Conservation (phyloP, 768 basidiomycete species). For the Tricholoma flavovirens region DNA sequence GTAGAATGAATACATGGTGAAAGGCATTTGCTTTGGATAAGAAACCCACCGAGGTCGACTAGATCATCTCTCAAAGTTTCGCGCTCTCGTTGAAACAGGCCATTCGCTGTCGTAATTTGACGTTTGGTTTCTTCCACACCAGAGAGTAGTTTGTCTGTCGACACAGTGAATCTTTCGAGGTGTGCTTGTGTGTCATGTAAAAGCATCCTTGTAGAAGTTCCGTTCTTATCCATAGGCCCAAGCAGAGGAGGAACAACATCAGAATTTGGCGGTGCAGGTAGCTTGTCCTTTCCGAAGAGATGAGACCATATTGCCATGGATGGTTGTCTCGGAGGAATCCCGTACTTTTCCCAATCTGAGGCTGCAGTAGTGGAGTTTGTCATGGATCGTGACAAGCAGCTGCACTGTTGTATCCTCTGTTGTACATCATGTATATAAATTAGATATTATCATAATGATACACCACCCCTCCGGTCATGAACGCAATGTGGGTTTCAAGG, state of each 20-base stretch:
- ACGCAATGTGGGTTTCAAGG: constrained; percentile 28
- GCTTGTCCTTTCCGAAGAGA: constrained; percentile 41
- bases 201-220: constrained; percentile 66
- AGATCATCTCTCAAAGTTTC: constrained; percentile 53
- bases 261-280: constrained; percentile 16
- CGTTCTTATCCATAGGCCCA: constrained; percentile 56
- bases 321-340: constrained; percentile 23
- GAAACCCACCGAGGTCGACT: constrained; percentile 46
- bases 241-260: constrained; percentile 23
- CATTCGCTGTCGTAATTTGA: constrained; percentile 48
- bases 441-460: not conserved
- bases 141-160: constrained; percentile 46
- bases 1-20: constrained; percentile 9
- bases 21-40: constrained; percentile 2
- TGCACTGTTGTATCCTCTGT: too few species aligned
- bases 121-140: constrained; percentile 46
- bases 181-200: constrained; percentile 70
- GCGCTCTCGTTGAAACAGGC: constrained; percentile 53
- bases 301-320: constrained; percentile 52
- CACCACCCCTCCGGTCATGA: constrained; percentile 11
- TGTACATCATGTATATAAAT: not conserved
- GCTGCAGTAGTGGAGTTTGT: not conserved
- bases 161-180: constrained; percentile 59
- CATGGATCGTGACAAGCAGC: not conserved
- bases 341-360: constrained; percentile 2